Conservation (phyloP, 306 rosid genomes). For the Lupinus albus region DNA sequence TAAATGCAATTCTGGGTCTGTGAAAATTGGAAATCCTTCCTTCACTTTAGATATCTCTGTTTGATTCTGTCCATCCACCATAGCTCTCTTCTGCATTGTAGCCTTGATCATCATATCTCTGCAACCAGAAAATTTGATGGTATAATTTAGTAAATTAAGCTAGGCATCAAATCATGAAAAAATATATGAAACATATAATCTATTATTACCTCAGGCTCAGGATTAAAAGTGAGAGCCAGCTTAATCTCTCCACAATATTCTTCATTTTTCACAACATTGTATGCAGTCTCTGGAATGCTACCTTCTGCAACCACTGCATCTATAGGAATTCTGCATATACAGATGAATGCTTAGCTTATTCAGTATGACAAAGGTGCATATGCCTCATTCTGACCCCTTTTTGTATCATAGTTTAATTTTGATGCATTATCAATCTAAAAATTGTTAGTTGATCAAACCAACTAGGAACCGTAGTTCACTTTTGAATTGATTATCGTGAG, state of each 20-base stretch:
- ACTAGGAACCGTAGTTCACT: too few species aligned
- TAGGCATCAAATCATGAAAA: slow-evolving; percentile 30
- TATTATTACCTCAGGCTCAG: slow-evolving; percentile 50
- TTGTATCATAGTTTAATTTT: too few species aligned
- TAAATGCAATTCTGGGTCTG: not conserved
- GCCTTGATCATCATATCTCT: slow-evolving; percentile 26
- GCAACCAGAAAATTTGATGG: slow-evolving; percentile 30
- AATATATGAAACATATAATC: not conserved
- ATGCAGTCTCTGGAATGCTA: slow-evolving; percentile 39
- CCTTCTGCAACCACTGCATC: slow-evolving; percentile 47
- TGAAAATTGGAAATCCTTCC: slow-evolving; percentile 2
- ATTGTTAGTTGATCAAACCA: too few species aligned
- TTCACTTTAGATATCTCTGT: slow-evolving; percentile 25
- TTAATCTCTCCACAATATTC: slow-evolving; percentile 53
- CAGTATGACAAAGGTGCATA: not conserved
- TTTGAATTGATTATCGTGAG: too few species aligned
- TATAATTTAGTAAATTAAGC: not conserved
- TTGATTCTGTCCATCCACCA: slow-evolving; percentile 48
- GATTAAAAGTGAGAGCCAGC: slow-evolving; percentile 52
- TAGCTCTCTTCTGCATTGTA: slow-evolving; percentile 5
- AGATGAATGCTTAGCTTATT: not conserved
- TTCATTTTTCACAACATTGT: slow-evolving; percentile 50
- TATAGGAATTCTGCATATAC: slow-evolving; percentile 41
- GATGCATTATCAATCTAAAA: too few species aligned
- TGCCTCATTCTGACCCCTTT: not conserved